phyloP scores from a whole-genome alignment of 306 rosid genomes.

The Castanea mollissima region DNA sequence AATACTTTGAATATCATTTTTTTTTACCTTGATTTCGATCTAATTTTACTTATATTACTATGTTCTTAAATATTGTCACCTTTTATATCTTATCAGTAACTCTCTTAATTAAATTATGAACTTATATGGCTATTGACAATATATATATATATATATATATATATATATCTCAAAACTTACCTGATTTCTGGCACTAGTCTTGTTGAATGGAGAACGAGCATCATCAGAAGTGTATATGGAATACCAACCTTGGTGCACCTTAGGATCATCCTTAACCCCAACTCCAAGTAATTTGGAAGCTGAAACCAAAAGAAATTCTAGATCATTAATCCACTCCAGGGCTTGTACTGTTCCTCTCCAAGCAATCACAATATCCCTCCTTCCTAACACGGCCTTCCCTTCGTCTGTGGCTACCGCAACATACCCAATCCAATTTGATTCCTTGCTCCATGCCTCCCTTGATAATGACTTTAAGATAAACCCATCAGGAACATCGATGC shows the following conservation, averaged over 20 bases:
- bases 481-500: conserved; percentile 59
- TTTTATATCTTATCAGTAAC: no score
- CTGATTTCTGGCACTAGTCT: conserved; percentile 58
- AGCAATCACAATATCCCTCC: conserved; percentile 82
- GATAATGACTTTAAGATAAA: conserved; percentile 65
- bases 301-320: conserved; percentile 38
- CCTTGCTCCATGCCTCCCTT: conserved; percentile 91
- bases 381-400: conserved; percentile 60
- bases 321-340: conserved; percentile 71
- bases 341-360: conserved; percentile 82
- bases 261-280: conserved; percentile 26
- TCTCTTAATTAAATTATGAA: not conserved
- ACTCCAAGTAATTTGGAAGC: conserved; percentile 45
- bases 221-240: conserved; percentile 64
- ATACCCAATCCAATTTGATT: conserved; percentile 90
- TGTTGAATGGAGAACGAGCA: conserved; percentile 27
- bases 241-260: conserved; percentile 67
- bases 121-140: not conserved
- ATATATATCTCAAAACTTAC: conserved; percentile 13
- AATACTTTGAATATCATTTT: no score
- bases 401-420: conserved; percentile 79
- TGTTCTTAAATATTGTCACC: no score
- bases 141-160: no score
- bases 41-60: no score
- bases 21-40: no score